Conservation (phyloP, 2,329 filamentous ascomycete genomes). For the Apiospora arundinis region DNA sequence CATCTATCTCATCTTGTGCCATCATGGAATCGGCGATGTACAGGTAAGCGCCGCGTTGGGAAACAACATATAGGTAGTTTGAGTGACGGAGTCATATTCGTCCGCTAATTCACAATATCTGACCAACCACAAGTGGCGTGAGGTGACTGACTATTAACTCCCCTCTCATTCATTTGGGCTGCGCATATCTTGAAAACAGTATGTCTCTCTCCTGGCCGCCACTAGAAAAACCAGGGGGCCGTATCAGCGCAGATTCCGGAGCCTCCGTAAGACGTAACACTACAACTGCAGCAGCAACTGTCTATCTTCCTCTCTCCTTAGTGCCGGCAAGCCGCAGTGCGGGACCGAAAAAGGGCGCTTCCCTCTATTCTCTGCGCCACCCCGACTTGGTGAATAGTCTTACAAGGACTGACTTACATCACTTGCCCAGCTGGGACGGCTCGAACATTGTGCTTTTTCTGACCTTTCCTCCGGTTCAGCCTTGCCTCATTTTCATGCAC, state of each 20-base stretch:
- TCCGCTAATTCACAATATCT: neutral
- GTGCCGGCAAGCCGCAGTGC: conserved; percentile 5
- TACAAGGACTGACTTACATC: neutral
- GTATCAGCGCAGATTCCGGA: neutral
- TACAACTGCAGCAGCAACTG: neutral
- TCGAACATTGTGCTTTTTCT: neutral
- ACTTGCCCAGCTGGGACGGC: neutral
- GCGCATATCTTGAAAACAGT: neutral
- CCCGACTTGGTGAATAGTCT: neutral
- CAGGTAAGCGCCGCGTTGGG: too few species aligned
- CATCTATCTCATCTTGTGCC: neutral
- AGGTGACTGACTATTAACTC: neutral
- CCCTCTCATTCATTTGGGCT: neutral
- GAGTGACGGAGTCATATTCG: neutral
- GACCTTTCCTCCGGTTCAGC: neutral
- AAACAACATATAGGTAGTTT: too few species aligned
- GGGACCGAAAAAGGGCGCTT: neutral
- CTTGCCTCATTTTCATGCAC: neutral
- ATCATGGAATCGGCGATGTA: neutral
- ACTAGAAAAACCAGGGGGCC: neutral
- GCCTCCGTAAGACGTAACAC: neutral
- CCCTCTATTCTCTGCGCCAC: neutral
- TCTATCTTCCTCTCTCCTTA: neutral
- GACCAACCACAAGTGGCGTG: neutral
- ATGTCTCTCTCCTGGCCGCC: neutral